Conservation (phyloP, 768 basidiomycete species). For the Tulasnella calospora region DNA sequence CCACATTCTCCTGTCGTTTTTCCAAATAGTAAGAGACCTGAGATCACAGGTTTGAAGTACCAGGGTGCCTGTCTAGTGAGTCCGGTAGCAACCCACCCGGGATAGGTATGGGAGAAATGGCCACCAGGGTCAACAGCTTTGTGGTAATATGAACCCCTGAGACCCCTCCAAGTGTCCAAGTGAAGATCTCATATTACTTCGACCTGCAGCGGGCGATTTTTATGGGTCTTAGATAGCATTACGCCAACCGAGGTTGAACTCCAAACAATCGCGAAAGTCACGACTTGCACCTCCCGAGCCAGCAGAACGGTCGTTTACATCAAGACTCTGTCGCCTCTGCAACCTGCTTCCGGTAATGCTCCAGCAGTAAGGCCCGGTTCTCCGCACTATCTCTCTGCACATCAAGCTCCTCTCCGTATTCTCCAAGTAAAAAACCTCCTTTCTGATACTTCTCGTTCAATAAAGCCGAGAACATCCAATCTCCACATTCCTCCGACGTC, state of each 20-base stretch:
- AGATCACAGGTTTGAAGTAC: background rate
- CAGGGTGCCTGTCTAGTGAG: constrained; percentile 32
- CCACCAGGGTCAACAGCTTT: too few species aligned
- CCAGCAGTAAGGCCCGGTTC: background rate
- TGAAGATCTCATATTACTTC: too few species aligned
- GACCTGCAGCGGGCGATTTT: too few species aligned
- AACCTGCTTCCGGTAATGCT: constrained; percentile 2
- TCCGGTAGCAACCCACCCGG: constrained; percentile 43
- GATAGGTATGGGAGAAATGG: constrained; percentile 45
- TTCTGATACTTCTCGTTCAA: background rate
- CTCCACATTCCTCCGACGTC: constrained; percentile 5
- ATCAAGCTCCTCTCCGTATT: background rate
- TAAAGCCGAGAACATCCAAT: constrained; percentile 1
- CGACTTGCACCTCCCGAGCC: too few species aligned
- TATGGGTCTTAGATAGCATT: too few species aligned
- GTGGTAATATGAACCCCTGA: too few species aligned
- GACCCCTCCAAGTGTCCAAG: too few species aligned
- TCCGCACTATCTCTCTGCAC: background rate
- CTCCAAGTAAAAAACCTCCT: background rate
- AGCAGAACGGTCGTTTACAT: too few species aligned
- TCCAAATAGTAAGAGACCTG: background rate
- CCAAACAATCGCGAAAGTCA: too few species aligned
- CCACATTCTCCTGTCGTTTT: background rate
- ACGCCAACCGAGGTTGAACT: too few species aligned
- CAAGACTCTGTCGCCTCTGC: background rate